Base-by-base conservation (phyloP, 345 rosid species). In the Melastoma malabathricum region DNA sequence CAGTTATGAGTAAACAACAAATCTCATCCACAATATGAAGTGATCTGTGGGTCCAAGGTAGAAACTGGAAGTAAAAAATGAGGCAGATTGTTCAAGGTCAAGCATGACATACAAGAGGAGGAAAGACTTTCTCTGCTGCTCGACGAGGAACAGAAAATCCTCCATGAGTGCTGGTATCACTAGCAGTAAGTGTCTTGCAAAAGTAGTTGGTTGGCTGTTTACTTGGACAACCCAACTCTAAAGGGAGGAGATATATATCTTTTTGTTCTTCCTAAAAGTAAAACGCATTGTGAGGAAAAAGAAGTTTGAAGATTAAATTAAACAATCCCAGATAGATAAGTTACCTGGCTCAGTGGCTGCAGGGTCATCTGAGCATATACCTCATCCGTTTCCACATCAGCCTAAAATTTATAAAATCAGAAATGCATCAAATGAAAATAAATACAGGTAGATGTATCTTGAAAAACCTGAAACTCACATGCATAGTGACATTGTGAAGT, bases 341-440 rank as follows among this genome's bases (percentile, higher is more conserved):
- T 34, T 69, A 73, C 78, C 60, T 62, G 72, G 66, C 72, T 73
- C 48, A 73, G 64, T 31, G 90, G 90, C 62, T 82, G 90, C 59
- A 82, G 73, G 47, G 90, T 75, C 90, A 82, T 79, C 65, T 82
- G 90, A 12, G 90, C 90, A 63, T 82, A 79, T 22, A 82, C 90
- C 70, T 82, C 90, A 64, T 82, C 90, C 0, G 84, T 79, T 67
- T 82, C 90, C 45, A 72, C 72, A 69, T 82, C 90, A 15, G 86
- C 90, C 90, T 82, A 62, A 49, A 57, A 22, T 50, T 50, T 57
- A 34, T 12, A 17, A 52, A 56, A 52, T 34, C 41, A 34, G 12
- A 9, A 6, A 34, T 34, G 41, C n/a, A n/a, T n/a, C n/a, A 9
- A 10, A 34, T 10, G 12, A 34, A 34, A 34, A 34, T 5, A 12